These are phyloP conservation scores for grape (Vitis vinifera) DNA, from an alignment of 164 flowering plant species.

Conservation along the genomic window DNA sequence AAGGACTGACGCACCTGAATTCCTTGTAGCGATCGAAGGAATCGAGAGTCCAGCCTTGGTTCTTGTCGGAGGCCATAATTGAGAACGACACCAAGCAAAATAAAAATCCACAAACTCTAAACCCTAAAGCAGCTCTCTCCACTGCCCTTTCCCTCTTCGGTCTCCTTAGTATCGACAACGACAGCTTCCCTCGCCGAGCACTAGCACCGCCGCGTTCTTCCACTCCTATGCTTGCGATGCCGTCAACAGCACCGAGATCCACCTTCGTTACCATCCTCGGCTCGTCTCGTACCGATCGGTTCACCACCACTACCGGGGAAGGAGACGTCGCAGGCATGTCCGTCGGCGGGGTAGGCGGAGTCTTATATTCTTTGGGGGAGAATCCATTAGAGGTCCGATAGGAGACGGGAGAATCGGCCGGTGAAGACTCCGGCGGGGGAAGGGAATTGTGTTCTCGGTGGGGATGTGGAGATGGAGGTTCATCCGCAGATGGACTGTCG, in stretches of 20 bases:
- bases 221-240: not conserved
- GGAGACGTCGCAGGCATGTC: not conserved
- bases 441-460: no score
- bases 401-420: not conserved
- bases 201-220: slow-evolving; percentile 5
- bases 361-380: not conserved
- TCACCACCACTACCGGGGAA: slow-evolving; percentile 2
- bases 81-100: slow-evolving; percentile 54
- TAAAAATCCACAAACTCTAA: slow-evolving; percentile 40
- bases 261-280: slow-evolving; percentile 8
- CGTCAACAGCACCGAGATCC: not conserved
- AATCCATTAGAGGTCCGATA: slow-evolving; percentile 5
- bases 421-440: slow-evolving; percentile 1
- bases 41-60: slow-evolving; percentile 55
- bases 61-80: slow-evolving; percentile 53
- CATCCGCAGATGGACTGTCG: not conserved
- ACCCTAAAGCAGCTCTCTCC: slow-evolving; percentile 35
- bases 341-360: not conserved
- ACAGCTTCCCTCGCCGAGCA: slow-evolving; percentile 4
- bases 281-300: slow-evolving; percentile 11
- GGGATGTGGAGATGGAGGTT: not conserved
- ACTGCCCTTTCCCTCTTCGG: slow-evolving; percentile 21
- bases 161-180: slow-evolving; percentile 23
- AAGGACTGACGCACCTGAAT: slow-evolving; percentile 34
- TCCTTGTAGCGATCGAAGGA: slow-evolving; percentile 53